A percentile compares a stretch with the other conserved stretches of the same genome.
These are phyloP conservation scores for Macadamia tetraphylla DNA, from an alignment of 164 flowering plant species.

Conservation along the genomic window DNA sequence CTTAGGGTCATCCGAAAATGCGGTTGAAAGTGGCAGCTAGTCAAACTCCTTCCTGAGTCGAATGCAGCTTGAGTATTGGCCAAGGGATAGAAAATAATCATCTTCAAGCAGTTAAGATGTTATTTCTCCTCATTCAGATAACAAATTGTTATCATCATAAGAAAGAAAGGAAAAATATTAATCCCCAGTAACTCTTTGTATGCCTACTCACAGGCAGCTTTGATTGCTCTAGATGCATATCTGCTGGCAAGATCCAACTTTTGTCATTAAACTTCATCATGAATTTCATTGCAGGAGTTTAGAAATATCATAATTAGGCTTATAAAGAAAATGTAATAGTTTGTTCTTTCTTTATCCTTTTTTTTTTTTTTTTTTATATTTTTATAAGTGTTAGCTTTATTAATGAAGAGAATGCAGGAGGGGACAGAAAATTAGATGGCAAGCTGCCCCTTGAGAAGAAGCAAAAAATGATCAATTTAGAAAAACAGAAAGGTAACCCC, in stretches of 20 bases:
- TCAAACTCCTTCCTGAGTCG: slow-evolving; percentile 82
- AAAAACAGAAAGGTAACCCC: too few relatives aligned
- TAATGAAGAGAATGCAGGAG: too few relatives aligned
- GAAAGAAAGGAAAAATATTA: slow-evolving; percentile 10
- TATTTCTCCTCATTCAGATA: background rate
- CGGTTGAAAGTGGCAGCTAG: slow-evolving; percentile 83
- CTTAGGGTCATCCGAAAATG: slow-evolving; percentile 38
- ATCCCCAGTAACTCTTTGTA: slow-evolving; percentile 61
- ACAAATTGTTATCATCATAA: background rate
- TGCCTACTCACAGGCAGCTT: slow-evolving; percentile 59
- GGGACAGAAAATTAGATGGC: too few relatives aligned
- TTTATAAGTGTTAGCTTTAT: too few relatives aligned
- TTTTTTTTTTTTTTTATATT: too few relatives aligned
- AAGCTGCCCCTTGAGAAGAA: too few relatives aligned
- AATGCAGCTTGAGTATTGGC: slow-evolving; percentile 46
- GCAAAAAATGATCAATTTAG: too few relatives aligned
- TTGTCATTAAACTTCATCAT: background rate
- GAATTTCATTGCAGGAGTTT: too few relatives aligned
- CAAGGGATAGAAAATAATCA: slow-evolving; percentile 60
- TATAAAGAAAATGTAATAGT: too few relatives aligned
- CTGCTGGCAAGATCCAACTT: slow-evolving; percentile 34
- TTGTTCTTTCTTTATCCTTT: too few relatives aligned
- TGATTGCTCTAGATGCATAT: slow-evolving; percentile 79
- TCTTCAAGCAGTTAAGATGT: slow-evolving; percentile 36
- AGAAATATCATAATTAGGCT: too few relatives aligned